Percentiles rank a stretch among this genome's conserved stretches.
Evolutionary conservation across 176 grass and related monocot species (phyloP).

Genomic region (Phoenix roebelenii): DNA sequence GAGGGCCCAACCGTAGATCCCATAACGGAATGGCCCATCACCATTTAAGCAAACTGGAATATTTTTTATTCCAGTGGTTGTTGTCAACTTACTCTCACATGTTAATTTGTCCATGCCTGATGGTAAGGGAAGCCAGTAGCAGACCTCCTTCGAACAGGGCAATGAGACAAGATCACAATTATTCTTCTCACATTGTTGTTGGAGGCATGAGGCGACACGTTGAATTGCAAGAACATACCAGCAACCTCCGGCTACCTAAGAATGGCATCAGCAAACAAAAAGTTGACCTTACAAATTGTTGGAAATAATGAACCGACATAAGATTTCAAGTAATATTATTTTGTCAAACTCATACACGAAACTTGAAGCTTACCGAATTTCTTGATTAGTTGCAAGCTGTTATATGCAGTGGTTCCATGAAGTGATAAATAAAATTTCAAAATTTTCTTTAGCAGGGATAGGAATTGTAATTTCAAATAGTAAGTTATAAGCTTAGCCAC

Average conservation of each 20-base stretch:
- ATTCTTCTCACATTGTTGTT: slow-evolving; percentile 50
- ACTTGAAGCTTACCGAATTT: no score
- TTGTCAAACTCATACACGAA: no score
- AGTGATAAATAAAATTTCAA: no score
- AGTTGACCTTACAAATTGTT: not conserved
- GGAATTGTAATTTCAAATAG: no score
- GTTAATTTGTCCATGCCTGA: slow-evolving; percentile 29
- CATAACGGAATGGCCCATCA: slow-evolving; percentile 50
- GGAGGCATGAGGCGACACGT: slow-evolving; percentile 67
- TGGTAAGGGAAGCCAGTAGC: slow-evolving; percentile 31
- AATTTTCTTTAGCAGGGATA: no score
- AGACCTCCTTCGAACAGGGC: slow-evolving; percentile 50
- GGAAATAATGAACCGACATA: not conserved
- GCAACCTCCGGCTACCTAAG: slow-evolving; percentile 82
- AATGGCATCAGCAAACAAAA: not conserved
- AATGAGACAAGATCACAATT: slow-evolving; percentile 55
- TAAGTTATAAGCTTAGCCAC: no score
- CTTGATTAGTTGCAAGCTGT: no score
- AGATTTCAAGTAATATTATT: no score
- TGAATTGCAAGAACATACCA: slow-evolving; percentile 99
- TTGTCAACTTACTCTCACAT: slow-evolving; percentile 39
- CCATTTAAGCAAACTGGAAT: slow-evolving; percentile 53
- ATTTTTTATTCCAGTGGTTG: slow-evolving; percentile 31
- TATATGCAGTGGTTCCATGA: no score
- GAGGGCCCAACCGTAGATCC: slow-evolving; percentile 75